Conservation (phyloP, 257 asterid species). For the Avicennia marina region DNA sequence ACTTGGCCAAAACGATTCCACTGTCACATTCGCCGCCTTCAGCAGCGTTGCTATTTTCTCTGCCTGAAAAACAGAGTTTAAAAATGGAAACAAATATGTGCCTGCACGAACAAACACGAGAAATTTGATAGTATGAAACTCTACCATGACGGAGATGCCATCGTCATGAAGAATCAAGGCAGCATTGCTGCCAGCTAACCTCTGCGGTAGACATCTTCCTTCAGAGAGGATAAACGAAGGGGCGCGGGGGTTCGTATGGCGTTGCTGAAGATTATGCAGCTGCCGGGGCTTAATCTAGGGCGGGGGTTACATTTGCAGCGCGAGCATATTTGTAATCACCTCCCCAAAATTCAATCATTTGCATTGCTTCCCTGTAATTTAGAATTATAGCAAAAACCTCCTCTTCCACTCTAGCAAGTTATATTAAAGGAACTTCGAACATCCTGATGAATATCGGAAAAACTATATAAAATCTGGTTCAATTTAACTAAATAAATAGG, state of each 20-base stretch:
- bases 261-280: not conserved
- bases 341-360: no score
- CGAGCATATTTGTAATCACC: no score
- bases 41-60: conserved; percentile 52
- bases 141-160: conserved; percentile 61
- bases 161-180: conserved; percentile 62
- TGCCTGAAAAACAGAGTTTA: conserved; percentile 28
- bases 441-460: no score
- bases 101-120: not conserved
- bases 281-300: conserved; percentile 18
- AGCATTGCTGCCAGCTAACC: conserved; percentile 58
- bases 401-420: no score
- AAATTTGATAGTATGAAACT: not conserved
- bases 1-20: conserved; percentile 74
- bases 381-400: no score
- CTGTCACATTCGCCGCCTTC: conserved; percentile 48
- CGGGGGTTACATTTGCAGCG: no score
- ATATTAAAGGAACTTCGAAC: no score
- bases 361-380: no score
- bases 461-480: no score
- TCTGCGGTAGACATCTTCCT: conserved; percentile 48
- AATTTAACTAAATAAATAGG: no score
- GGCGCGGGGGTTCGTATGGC: conserved; percentile 2
- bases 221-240: not conserved
- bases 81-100: not conserved